phyloP scores from a whole-genome alignment of 202 grass and related monocot genomes.

The Saccharum hybrid region DNA sequence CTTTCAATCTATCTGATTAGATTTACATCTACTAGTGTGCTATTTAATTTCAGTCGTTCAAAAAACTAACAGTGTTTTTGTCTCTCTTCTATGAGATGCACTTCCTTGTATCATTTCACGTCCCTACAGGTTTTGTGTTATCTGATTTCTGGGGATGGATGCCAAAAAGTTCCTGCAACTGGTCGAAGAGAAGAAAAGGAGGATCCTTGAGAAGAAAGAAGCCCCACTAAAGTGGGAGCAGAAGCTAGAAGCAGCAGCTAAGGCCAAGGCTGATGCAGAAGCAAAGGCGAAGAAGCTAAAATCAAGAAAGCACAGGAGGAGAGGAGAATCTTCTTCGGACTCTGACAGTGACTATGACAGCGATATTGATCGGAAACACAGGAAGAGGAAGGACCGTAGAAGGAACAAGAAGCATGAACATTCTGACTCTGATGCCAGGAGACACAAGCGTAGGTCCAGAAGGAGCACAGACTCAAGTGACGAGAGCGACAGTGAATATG shows the following conservation, averaged over 20 bases:
- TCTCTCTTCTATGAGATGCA: conserved; percentile 95
- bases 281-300: conserved; percentile 65
- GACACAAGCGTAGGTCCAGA: conserved; percentile 40
- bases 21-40: background rate
- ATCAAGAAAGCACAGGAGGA: conserved; percentile 65
- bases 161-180: conserved; percentile 87
- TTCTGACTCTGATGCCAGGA: conserved; percentile 59
- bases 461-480: conserved; percentile 51
- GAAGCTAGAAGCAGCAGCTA: conserved; percentile 82
- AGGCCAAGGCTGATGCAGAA: conserved; percentile 73
- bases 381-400: conserved; percentile 69
- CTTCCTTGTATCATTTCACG: conserved; percentile 99
- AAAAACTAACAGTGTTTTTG: conserved; percentile 66
- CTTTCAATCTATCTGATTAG: background rate
- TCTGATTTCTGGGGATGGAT: conserved; percentile 68
- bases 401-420: conserved; percentile 64
- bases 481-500: conserved; percentile 34
- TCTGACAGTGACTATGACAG: conserved; percentile 61
- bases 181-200: conserved; percentile 89
- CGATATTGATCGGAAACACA: conserved; percentile 59
- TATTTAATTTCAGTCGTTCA: conserved; percentile 33
- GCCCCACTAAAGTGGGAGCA: conserved; percentile 95
- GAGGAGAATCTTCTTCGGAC: conserved; percentile 54
- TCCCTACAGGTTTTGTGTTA: conserved; percentile 76
- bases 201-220: conserved; percentile 87